A percentile compares a stretch with the other conserved stretches of the same genome.
Conservation (phyloP, 2,329 filamentous ascomycete species). For the Aspergillus neotritici region DNA sequence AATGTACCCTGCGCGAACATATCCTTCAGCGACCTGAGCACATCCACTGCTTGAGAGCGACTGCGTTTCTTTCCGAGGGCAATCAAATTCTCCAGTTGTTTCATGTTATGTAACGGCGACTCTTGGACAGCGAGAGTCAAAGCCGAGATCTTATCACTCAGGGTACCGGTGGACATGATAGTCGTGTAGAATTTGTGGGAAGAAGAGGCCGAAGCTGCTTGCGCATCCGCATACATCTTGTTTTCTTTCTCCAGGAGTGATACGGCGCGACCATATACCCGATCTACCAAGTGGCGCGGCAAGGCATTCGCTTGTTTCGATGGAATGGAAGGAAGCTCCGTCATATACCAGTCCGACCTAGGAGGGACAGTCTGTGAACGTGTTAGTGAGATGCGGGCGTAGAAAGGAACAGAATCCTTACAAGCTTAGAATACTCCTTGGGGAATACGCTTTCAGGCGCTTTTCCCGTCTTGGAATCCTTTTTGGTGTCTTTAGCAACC, state of each 20-base stretch:
- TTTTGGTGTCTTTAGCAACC: conserved; percentile 16
- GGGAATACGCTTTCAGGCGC: conserved; percentile 22
- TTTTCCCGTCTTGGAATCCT: conserved; percentile 20
- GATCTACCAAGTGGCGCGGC: conserved; percentile 50
- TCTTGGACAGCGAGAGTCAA: conserved; percentile 92
- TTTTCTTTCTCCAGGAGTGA: conserved; percentile 73
- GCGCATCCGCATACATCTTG: conserved; percentile 63
- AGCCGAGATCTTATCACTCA: conserved; percentile 94
- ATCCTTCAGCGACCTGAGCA: conserved; percentile 91
- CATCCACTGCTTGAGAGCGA: conserved; percentile 83
- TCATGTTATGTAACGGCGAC: conserved; percentile 86
- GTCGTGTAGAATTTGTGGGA: conserved; percentile 95
- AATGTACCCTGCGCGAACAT: conserved; percentile 83
- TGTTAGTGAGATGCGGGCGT: conserved; percentile 5
- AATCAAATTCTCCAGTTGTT: conserved; percentile 80
- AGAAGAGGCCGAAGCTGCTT: conserved; percentile 70
- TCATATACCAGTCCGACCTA: conserved; percentile 63
- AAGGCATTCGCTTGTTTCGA: conserved; percentile 43
- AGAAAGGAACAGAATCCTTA: conserved; percentile 13
- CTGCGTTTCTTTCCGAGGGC: conserved; percentile 85
- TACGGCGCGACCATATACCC: conserved; percentile 62
- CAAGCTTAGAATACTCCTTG: conserved; percentile 34
- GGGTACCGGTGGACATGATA: conserved; percentile 92
- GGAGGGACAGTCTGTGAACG: conserved; percentile 51
- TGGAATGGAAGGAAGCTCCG: conserved; percentile 51